These are phyloP conservation scores for Cercospora berteroae DNA, from an alignment of 2,329 filamentous ascomycete genomes.

Conservation along the genomic window DNA sequence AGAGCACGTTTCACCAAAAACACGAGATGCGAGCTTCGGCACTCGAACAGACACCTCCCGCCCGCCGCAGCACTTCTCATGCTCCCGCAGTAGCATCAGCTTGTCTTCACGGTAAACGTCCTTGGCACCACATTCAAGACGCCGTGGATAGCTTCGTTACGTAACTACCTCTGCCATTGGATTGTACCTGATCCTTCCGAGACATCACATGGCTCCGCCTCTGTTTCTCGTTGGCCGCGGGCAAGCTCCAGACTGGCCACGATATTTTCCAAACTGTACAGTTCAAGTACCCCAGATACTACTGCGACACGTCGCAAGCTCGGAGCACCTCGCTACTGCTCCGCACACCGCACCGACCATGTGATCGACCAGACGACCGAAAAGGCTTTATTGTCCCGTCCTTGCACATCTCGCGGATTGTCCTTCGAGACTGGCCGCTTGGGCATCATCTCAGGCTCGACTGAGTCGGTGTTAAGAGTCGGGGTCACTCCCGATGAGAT, in stretches of 20 bases:
- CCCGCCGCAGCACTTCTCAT: background rate
- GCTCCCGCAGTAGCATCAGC: background rate
- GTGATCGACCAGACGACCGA: background rate
- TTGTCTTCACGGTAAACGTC: background rate
- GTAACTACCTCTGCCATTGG: background rate
- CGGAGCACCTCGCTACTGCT: background rate
- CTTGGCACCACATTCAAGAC: background rate
- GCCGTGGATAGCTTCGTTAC: background rate
- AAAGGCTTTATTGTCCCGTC: background rate
- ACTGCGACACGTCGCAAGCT: background rate
- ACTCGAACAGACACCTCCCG: background rate
- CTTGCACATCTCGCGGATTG: background rate
- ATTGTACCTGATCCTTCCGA: constrained; percentile 6
- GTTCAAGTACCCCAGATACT: background rate
- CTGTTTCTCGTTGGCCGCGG: constrained; percentile 1
- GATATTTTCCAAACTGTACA: background rate
- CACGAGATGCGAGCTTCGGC: background rate
- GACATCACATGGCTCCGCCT: background rate
- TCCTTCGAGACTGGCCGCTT: background rate
- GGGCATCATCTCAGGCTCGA: background rate
- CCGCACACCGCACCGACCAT: background rate
- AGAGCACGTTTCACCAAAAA: background rate
- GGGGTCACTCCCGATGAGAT: background rate
- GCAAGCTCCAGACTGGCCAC: constrained; percentile 7
- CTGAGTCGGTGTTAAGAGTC: background rate